Percentiles rank a stretch among this genome's conserved stretches.
phyloP scores from a whole-genome alignment of 768 basidiomycete species.

The Hygrocybe coccinea region DNA sequence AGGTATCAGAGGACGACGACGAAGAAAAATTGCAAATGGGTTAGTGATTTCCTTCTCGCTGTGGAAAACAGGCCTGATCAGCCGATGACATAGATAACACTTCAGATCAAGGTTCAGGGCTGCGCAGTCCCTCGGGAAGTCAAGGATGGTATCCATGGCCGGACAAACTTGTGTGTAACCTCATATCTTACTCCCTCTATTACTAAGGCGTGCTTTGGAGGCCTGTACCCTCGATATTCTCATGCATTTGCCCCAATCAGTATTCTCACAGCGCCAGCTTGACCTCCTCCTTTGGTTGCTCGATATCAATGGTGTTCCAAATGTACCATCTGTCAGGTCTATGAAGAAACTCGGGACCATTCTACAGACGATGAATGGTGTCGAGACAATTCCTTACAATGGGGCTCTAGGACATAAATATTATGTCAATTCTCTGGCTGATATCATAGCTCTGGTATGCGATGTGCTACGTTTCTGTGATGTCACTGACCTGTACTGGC shows the following conservation, averaged over 20 bases:
- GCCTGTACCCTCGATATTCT: conserved; percentile 29
- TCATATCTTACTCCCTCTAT: neutral
- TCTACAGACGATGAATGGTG: conserved; percentile 25
- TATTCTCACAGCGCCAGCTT: conserved; percentile 27
- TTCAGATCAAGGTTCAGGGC: neutral
- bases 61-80: too few species aligned
- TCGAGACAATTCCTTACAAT: conserved; percentile 24
- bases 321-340: conserved; percentile 18
- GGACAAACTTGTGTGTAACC: conserved; percentile 14
- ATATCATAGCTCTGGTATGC: conserved; percentile 31
- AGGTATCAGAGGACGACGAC: too few species aligned
- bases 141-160: conserved; percentile 2
- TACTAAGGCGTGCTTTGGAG: conserved; percentile 10
- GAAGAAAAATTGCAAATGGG: too few species aligned
- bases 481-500: neutral
- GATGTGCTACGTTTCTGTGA: neutral
- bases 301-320: conserved; percentile 15
- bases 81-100: neutral
- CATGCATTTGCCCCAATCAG: conserved; percentile 29
- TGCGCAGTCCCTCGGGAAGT: neutral
- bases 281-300: conserved; percentile 28
- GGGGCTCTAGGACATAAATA: conserved; percentile 31
- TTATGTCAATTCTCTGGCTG: conserved; percentile 27
- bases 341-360: conserved; percentile 13
- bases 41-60: too few species aligned